phyloP scores from a whole-genome alignment of 1,284 basidiomycete genomes.

The Fereydounia khargensis region DNA sequence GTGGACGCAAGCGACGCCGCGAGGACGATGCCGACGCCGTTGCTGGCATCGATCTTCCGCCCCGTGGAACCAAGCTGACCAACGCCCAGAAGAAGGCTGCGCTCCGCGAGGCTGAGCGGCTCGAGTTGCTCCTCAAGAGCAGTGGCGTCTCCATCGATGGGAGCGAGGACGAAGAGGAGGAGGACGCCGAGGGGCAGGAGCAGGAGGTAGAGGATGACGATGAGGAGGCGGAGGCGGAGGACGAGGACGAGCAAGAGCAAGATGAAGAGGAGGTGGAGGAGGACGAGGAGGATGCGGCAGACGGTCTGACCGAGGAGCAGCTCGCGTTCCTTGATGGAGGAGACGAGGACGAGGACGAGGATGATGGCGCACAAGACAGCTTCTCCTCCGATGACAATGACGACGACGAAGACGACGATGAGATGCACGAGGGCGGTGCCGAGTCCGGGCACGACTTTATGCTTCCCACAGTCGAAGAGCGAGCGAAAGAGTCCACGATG shows the following conservation, averaged over 20 bases:
- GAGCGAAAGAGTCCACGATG: conserved; percentile 67
- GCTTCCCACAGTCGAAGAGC: conserved; percentile 77
- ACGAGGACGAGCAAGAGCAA: conserved; percentile 24
- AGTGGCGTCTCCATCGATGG: conserved; percentile 46
- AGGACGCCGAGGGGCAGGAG: conserved; percentile 8
- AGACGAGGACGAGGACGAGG: conserved; percentile 63
- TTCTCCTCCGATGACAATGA: conserved; percentile 60
- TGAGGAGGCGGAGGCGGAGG: conserved; percentile 41
- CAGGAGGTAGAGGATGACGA: conserved; percentile 24
- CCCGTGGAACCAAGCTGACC: conserved; percentile 43
- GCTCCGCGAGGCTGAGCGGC: conserved; percentile 52
- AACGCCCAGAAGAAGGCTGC: conserved; percentile 52
- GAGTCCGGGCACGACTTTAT: conserved; percentile 69
- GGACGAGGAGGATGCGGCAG: conserved; percentile 23
- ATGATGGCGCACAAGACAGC: no score
- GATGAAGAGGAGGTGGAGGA: conserved; percentile 25
- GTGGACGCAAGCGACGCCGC: conserved; percentile 37
- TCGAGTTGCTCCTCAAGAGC: conserved; percentile 54
- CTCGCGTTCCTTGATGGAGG: conserved; percentile 3
- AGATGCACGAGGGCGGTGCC: conserved; percentile 52
- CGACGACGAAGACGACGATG: conserved; percentile 13
- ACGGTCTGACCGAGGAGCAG: conserved; percentile 15
- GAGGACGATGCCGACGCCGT: conserved; percentile 32
- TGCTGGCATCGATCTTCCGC: conserved; percentile 34
- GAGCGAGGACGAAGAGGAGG: conserved; percentile 27